Base-by-base conservation (phyloP, 192 early-diverging fungal species). In the Rhizophagus sp. region DNA sequence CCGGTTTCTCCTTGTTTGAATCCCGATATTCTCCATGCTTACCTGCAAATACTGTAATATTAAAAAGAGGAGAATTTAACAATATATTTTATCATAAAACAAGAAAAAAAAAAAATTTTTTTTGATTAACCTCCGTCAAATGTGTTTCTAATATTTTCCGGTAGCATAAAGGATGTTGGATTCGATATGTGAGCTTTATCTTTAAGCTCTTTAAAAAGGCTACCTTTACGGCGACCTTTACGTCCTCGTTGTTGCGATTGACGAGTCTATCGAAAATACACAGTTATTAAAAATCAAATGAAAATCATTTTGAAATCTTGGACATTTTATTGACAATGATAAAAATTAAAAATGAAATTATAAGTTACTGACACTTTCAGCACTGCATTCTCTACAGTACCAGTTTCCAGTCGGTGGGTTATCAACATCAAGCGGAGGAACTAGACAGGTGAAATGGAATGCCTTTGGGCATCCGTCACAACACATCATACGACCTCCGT, bases 401-500 rank as follows among this genome's bases (percentile, higher is more conserved):
- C 85, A 85, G n/a, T 79, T 71, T 81, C 83, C 85, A 25, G 79
- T 76, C 3, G 85, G 85, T 6, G 83, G 76, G 39, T 75, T 50
- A 11, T 69, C 24, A 15, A 80, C 73, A n/a, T 83, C 82, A 24
- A 85, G 41, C 17, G 82, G 81, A 3, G 85, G 85, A 25, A 82
- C 78, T 25, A 82, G 74, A 69, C 85, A 85, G 47, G 80, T 79
- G 75, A 85, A 85, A 65, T 85, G 85, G 30, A 83, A 85, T n/a
- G 85, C 82, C 17, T 76, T 80, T 30, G 85, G 85, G 22, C 85
- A 85, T 8, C 78, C 66, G 63, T 85, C 85, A 62, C 85, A 85
- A 27, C 85, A 85, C 61, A 85, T 83, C 36, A 85, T 82, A 36
- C 78, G 80, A 19, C 85, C 85, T 30, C 81, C 39, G 17, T 77